Base-by-base conservation (phyloP, 805 yeast species). In the Candida multigemmis region DNA sequence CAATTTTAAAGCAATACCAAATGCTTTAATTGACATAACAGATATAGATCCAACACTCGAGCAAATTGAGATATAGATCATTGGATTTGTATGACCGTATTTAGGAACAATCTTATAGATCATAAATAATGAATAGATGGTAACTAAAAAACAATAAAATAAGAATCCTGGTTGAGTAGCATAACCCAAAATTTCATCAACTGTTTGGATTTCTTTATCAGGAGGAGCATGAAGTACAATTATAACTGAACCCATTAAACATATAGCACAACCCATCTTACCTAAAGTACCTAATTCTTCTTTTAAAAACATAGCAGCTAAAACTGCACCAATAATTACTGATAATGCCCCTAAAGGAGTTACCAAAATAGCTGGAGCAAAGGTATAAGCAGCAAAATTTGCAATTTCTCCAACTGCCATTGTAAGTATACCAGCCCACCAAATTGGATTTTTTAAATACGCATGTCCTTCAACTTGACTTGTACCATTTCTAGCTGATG, bases 391-490 rank as follows among this genome's bases (percentile, higher is more conserved):
- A 3, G 95, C 95, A 48, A 85, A 85, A 48, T 85, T 85, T 32
- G 95, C 94, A 21, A 85, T 56, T 48, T 85, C 96, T 5, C 96
- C 96, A 13, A 85, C 56, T 3, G 91, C 94, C 96, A 85, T 77
- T 25, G 93, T 75, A 16, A 75, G 44, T 68, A 86, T 86, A 8
- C 96, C 96, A 1, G 89, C 82, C 83, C 94, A 82, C 96, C 96
- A 85, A 20, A 83, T 71, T 8, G 96, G 95, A 49, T 81, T 84
- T 38, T 69, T 74, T 36, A 85, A 58, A 47, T 85, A 85, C 42
- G 79, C 75, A 46, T 65, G 74, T n/a, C 86, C 85, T 33, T 81
- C 81, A 16, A 78, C 84, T 30, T 42, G 51, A 14, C 26, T 28
- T 19, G 68, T 62, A 3, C 84, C 84, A 31, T 74, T 74, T 22